These are phyloP conservation scores for Kuraishia piskuri DNA, from an alignment of 805 yeast genomes.

Conservation along the genomic window DNA sequence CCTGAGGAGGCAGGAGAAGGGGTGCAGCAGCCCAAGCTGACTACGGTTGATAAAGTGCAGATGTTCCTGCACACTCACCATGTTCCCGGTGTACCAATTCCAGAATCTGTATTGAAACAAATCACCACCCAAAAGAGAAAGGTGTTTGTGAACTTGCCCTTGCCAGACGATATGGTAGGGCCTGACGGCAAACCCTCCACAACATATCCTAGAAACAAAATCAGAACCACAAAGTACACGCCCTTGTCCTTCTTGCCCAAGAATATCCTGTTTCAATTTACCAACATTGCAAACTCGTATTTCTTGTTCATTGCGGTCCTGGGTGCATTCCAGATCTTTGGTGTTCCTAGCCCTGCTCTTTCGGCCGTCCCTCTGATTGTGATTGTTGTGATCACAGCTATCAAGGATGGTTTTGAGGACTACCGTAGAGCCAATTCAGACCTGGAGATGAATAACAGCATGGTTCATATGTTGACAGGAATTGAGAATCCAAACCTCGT, in stretches of 20 bases:
- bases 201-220: constrained; percentile 43
- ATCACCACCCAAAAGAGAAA: constrained; percentile 25
- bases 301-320: constrained; percentile 46
- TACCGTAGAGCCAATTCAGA: constrained; percentile 58
- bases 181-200: constrained; percentile 24
- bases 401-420: constrained; percentile 75
- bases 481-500: constrained; percentile 50
- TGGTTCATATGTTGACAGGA: constrained; percentile 48
- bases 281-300: constrained; percentile 52
- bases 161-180: constrained; percentile 45
- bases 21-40: background rate
- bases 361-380: constrained; percentile 79
- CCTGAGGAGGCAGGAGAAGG: background rate
- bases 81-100: constrained; percentile 2
- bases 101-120: background rate
- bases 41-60: constrained; percentile 1
- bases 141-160: constrained; percentile 47
- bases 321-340: constrained; percentile 62
- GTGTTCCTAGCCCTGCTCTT: constrained; percentile 63
- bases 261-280: constrained; percentile 44
- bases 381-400: constrained; percentile 64
- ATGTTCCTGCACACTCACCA: constrained; percentile 1
- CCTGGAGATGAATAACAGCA: constrained; percentile 58
- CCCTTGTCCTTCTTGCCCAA: constrained; percentile 50
- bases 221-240: constrained; percentile 56